Evolutionary conservation across 768 basidiomycete genomes (phyloP).

Genomic region (Psilocybe azurescens): DNA sequence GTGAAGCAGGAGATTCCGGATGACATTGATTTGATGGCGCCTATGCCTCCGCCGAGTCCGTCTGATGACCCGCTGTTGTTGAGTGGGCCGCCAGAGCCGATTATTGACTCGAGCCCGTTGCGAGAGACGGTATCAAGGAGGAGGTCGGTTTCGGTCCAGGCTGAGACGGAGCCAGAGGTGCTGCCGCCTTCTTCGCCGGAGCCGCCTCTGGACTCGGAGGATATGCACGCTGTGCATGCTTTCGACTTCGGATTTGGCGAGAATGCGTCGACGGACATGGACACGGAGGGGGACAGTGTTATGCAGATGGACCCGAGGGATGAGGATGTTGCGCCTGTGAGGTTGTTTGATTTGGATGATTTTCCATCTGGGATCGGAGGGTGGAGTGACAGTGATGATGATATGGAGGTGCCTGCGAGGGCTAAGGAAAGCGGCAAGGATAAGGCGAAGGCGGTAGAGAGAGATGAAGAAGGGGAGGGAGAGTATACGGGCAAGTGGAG

Average conservation of each 20-base stretch:
- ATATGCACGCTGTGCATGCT: slow-evolving; percentile 17
- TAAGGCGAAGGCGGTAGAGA: slow-evolving; percentile 4
- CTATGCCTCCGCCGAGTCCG: slow-evolving; percentile 74
- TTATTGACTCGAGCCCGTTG: slow-evolving; percentile 9
- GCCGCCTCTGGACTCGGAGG: slow-evolving; percentile 22
- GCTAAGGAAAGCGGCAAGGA: not conserved
- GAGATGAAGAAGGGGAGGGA: slow-evolving; percentile 48
- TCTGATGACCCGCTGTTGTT: slow-evolving; percentile 78
- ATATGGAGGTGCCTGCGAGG: slow-evolving; percentile 22
- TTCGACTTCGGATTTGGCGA: slow-evolving; percentile 30
- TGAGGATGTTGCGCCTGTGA: slow-evolving; percentile 31
- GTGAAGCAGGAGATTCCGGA: slow-evolving; percentile 73
- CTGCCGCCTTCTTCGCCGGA: slow-evolving; percentile 32
- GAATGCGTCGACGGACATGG: slow-evolving; percentile 18
- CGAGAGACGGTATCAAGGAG: slow-evolving; percentile 1
- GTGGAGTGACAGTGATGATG: slow-evolving; percentile 45
- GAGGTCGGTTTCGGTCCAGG: slow-evolving; percentile 21
- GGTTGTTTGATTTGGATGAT: slow-evolving; percentile 30
- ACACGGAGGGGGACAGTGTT: slow-evolving; percentile 31
- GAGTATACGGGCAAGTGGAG: slow-evolving; percentile 74
- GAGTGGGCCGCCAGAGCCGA: slow-evolving; percentile 44
- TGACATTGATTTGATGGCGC: slow-evolving; percentile 55
- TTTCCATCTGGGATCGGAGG: slow-evolving; percentile 28
- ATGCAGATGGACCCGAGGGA: slow-evolving; percentile 35
- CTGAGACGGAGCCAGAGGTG: slow-evolving; percentile 2